Conservation (phyloP, 2,329 filamentous ascomycete species). For the Claviceps sp. region DNA sequence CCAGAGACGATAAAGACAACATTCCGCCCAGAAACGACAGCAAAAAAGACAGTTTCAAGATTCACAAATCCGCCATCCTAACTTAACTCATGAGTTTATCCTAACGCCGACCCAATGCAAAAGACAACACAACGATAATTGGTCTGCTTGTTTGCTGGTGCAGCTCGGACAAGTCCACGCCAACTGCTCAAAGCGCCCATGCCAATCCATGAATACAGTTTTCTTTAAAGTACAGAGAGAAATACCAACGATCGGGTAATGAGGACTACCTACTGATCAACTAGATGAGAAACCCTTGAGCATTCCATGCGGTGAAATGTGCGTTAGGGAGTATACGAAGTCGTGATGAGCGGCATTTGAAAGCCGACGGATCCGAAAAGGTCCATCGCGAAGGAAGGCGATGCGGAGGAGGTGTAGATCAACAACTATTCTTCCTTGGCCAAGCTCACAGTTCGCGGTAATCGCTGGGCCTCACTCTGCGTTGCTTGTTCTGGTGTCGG, state of each 20-base stretch:
- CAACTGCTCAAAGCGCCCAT: not conserved
- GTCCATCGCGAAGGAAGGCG: too few species aligned
- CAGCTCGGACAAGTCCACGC: not conserved
- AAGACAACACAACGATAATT: not conserved
- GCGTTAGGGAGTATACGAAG: too few species aligned
- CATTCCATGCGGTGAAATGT: not conserved
- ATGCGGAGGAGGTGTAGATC: too few species aligned
- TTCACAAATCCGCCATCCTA: not conserved
- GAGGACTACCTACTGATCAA: too few species aligned
- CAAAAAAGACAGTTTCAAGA: not conserved
- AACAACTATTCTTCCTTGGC: not conserved
- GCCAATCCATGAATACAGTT: not conserved
- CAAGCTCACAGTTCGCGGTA: constrained; percentile 60
- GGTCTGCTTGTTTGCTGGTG: not conserved
- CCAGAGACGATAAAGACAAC: too few species aligned
- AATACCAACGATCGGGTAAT: not conserved
- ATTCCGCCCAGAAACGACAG: not conserved
- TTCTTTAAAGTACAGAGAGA: not conserved
- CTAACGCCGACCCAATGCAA: constrained; percentile 1
- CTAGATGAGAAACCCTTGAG: too few species aligned
- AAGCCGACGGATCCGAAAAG: too few species aligned
- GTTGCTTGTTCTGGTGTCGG: constrained; percentile 69
- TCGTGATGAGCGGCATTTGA: too few species aligned
- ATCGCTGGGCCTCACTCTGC: constrained; percentile 73
- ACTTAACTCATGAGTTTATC: not conserved